Percentiles rank a stretch among this genome's conserved stretches.
Evolutionary conservation across 768 basidiomycete species (phyloP).

Genomic region (Lactarius hengduanensis): DNA sequence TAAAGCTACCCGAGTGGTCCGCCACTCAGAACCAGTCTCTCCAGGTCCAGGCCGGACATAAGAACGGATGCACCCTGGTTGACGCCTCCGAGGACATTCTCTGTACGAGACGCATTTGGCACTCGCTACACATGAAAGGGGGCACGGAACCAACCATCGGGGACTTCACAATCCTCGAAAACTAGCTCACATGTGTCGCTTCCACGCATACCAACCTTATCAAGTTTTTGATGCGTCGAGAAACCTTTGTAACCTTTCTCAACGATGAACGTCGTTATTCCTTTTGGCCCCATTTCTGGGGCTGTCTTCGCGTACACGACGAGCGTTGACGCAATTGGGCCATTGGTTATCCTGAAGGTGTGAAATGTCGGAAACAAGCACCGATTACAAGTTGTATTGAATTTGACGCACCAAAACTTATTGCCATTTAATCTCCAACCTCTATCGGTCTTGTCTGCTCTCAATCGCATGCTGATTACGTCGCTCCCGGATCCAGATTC

Average conservation of each 20-base stretch:
- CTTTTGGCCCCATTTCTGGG: slow-evolving; percentile 74
- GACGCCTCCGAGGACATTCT: slow-evolving; percentile 79
- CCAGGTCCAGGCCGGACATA: slow-evolving; percentile 93
- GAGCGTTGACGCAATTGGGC: slow-evolving; percentile 85
- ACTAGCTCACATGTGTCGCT: slow-evolving; percentile 93
- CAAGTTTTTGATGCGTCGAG: slow-evolving; percentile 85
- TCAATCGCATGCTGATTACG: slow-evolving; percentile 90
- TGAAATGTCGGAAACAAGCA: not conserved
- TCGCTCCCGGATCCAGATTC: slow-evolving; percentile 91
- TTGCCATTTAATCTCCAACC: slow-evolving; percentile 84
- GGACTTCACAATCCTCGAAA: slow-evolving; percentile 88
- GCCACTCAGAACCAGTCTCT: slow-evolving; percentile 87
- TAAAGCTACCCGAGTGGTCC: slow-evolving; percentile 78
- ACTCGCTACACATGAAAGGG: slow-evolving; percentile 12
- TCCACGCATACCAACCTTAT: slow-evolving; percentile 96
- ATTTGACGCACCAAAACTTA: slow-evolving; percentile 78
- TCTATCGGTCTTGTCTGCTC: slow-evolving; percentile 72
- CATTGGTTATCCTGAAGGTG: slow-evolving; percentile 83
- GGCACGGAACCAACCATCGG: slow-evolving; percentile 58
- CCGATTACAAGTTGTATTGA: slow-evolving; percentile 1
- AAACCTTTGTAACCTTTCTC: slow-evolving; percentile 83
- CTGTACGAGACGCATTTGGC: slow-evolving; percentile 39
- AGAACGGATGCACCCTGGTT: slow-evolving; percentile 82
- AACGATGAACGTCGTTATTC: slow-evolving; percentile 90
- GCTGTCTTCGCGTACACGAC: slow-evolving; percentile 92